Conservation (phyloP, 2,329 filamentous ascomycete species). For the Aspergillus brunneoviolaceus region DNA sequence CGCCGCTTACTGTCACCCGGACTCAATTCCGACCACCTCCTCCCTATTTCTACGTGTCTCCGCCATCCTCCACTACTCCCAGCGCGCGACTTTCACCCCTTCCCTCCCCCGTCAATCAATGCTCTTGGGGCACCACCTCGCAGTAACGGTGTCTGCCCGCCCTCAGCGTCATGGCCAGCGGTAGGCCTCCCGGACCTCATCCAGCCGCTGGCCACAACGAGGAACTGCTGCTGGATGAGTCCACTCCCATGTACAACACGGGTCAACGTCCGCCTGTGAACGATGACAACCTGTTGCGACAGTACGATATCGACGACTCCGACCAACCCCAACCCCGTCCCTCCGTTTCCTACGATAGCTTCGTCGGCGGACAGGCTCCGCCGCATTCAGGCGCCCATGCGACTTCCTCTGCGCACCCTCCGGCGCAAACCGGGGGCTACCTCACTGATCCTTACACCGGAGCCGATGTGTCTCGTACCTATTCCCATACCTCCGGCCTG, state of each 20-base stretch:
- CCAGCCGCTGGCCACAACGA: constrained; percentile 45
- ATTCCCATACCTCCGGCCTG: constrained; percentile 76
- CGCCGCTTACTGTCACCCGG: not conserved
- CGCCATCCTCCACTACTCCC: not conserved
- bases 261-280: constrained; percentile 76
- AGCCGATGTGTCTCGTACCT: constrained; percentile 45
- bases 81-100: constrained; percentile 6
- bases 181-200: constrained; percentile 55
- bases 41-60: not conserved
- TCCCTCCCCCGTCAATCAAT: constrained; percentile 32
- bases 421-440: constrained; percentile 34
- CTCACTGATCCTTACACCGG: constrained; percentile 40
- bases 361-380: constrained; percentile 68
- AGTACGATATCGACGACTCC: constrained; percentile 68
- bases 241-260: constrained; percentile 60
- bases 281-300: constrained; percentile 76
- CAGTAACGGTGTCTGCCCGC: constrained; percentile 38
- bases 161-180: constrained; percentile 47
- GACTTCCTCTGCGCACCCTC: constrained; percentile 37
- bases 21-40: not conserved
- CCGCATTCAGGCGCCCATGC: constrained; percentile 50
- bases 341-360: constrained; percentile 92
- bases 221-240: constrained; percentile 45
- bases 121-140: constrained; percentile 35
- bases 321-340: constrained; percentile 68